Evolutionary conservation across 164 flowering plant genomes (phyloP), one percentile per base, ranked within the genome.

Genomic region (Warburgia ugandensis): DNA sequence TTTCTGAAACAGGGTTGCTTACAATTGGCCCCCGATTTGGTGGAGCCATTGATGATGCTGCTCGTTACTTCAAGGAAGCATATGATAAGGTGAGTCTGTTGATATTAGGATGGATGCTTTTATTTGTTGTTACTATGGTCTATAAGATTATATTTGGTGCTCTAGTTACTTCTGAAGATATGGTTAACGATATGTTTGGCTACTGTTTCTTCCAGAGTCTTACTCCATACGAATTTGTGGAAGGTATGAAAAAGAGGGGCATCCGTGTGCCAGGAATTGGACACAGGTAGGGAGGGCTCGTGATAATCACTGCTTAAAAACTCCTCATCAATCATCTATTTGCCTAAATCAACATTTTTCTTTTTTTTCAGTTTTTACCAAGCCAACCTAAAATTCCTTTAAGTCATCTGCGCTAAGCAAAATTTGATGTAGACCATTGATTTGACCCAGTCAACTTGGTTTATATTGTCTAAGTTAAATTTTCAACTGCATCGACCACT

Each of bases 11-110:
- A 91, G 98, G 97, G 60, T 69, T 94, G 72, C 78, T 92, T 17
- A 92, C 99, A 29, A 92, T 92, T 69, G 99, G 99, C 58, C 99
- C 99, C 11, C 73, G 97, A 64, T 92, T 92, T 72, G 99, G 99
- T 62, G 99, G 99, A 20, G 99, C 99, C 33, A 77, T 92, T 69
- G 99, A 92, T 68, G 99, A 88, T 73, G 99, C 99, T 52, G 99
- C 99, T 36, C 72, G 95, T 46, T 92, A 88, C 70, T 92, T 92
- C 63, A 92, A 92, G 75, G 95, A 89, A 63, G 97, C 97, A 45
- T 84, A 77, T 64, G 97, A 94, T 60, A 77, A 69, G 74, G 99
- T 86, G 52, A 50, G 46, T 13, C 26, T n/a, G n/a, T n/a, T n/a
- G n/a, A 16, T 23, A 4, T 12, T 4, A 13, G 8, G 7, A 2